phyloP scores from a whole-genome alignment of 331 rosid species.

The Pyracantha coccinea region DNA sequence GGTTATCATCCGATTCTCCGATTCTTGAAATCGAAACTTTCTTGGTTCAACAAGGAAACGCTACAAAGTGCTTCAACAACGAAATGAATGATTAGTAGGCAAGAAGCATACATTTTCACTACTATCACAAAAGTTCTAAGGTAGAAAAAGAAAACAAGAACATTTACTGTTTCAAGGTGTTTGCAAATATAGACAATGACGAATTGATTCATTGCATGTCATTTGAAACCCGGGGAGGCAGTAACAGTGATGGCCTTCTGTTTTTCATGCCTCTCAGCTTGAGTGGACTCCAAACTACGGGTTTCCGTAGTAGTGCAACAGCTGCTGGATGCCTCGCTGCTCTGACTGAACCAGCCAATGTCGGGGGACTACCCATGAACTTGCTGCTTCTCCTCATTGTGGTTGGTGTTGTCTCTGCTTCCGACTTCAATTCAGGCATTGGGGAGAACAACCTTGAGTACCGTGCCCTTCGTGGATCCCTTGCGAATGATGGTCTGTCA shows the following conservation, averaged over 20 bases:
- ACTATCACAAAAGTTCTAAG: background rate
- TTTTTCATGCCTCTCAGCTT: slow-evolving; percentile 45
- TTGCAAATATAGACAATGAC: slow-evolving; percentile 6
- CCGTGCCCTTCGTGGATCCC: slow-evolving; percentile 49
- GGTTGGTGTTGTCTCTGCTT: slow-evolving; percentile 56
- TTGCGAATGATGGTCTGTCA: slow-evolving; percentile 30
- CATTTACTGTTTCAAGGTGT: background rate
- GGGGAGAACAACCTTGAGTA: slow-evolving; percentile 81
- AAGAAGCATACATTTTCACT: slow-evolving; percentile 19
- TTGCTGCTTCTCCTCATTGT: slow-evolving; percentile 64
- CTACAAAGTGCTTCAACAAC: background rate
- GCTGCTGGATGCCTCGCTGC: slow-evolving; percentile 35
- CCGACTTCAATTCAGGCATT: slow-evolving; percentile 43
- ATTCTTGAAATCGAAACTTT: background rate
- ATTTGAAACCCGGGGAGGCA: slow-evolving; percentile 39
- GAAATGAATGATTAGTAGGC: slow-evolving; percentile 6
- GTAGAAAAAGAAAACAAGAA: background rate
- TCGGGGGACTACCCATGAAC: slow-evolving; percentile 81
- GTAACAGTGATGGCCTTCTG: slow-evolving; percentile 50
- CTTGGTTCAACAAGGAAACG: background rate
- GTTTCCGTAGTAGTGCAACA: slow-evolving; percentile 52
- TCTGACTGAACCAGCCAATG: slow-evolving; percentile 32
- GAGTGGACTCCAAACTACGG: slow-evolving; percentile 86
- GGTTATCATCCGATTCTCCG: no score
- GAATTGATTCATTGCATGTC: slow-evolving; percentile 30